These are phyloP conservation scores for Mucor irregularis DNA, from an alignment of 371 early-diverging fungal genomes.

Conservation along the genomic window DNA sequence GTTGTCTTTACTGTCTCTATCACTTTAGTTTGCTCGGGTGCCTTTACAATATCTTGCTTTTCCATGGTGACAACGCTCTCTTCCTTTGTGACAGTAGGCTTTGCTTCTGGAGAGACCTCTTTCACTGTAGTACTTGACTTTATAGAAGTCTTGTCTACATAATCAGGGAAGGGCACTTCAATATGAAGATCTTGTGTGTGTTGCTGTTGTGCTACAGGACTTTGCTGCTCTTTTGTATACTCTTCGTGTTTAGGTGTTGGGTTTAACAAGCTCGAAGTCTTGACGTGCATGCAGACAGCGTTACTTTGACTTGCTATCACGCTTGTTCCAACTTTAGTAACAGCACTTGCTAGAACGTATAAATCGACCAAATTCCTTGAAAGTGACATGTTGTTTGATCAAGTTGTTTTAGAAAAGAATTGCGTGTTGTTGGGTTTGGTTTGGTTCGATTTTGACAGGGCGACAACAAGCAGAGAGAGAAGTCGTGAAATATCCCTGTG, in stretches of 20 bases:
- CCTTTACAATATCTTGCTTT: neutral
- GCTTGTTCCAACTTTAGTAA: conserved; percentile 26
- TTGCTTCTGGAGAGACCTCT: no score
- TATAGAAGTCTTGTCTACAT: neutral
- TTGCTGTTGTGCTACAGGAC: neutral
- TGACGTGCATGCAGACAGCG: conserved; percentile 36
- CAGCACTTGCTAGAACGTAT: conserved; percentile 36
- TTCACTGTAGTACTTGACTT: neutral
- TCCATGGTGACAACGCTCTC: no score
- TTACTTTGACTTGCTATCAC: conserved; percentile 33
- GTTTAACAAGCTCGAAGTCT: conserved; percentile 45
- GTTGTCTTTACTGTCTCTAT: neutral
- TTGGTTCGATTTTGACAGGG: conserved; percentile 14
- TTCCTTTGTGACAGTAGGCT: no score
- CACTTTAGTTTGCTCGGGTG: neutral
- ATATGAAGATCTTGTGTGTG: neutral
- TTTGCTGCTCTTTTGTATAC: neutral
- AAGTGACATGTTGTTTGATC: conserved; percentile 34
- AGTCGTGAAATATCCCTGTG: no score
- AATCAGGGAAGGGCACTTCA: conserved; percentile 14
- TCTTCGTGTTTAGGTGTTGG: conserved; percentile 26
- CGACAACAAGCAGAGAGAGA: no score
- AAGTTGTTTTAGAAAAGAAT: no score
- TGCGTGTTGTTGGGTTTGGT: no score
- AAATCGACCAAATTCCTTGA: conserved; percentile 40